Evolutionary conservation across 1,284 basidiomycete species (phyloP).

Genomic region (Papiliotrema laurentii): DNA sequence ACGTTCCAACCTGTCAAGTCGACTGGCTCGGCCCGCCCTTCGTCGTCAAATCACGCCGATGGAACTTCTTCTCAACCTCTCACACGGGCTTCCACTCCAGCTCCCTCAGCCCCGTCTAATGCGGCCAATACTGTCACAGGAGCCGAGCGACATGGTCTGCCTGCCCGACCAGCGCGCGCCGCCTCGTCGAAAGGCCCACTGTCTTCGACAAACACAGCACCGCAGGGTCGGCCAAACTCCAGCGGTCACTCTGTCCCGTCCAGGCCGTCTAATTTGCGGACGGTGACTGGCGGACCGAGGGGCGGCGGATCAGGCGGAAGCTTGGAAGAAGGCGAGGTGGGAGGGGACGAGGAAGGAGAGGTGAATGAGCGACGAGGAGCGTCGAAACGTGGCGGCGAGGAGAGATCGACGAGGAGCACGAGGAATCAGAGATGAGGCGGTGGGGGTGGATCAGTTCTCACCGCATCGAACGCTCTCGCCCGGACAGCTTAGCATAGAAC

Average conservation of each 20-base stretch:
- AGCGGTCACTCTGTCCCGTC: slow-evolving; percentile 10
- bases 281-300: slow-evolving; percentile 14
- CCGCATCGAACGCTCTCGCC: too few relatives aligned
- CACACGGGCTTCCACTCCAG: slow-evolving; percentile 5
- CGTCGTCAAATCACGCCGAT: not conserved
- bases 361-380: slow-evolving; percentile 10
- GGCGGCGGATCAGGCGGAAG: slow-evolving; percentile 4
- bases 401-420: slow-evolving; percentile 1
- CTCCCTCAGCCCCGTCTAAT: not conserved
- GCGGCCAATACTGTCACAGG: not conserved
- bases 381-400: not conserved
- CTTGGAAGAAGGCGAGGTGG: slow-evolving; percentile 29
- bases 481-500: too few relatives aligned
- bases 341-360: slow-evolving; percentile 22
- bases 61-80: slow-evolving; percentile 6
- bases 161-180: not conserved
- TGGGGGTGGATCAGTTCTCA: too few relatives aligned
- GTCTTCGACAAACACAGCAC: not conserved
- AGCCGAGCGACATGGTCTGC: not conserved
- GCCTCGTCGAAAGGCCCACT: not conserved
- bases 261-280: slow-evolving; percentile 21
- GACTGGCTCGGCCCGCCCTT: too few relatives aligned
- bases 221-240: not conserved
- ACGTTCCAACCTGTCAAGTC: slow-evolving; percentile 28
- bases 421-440: too few relatives aligned